Evolutionary conservation across 1,139 yeast species (phyloP), one percentile per base, ranked within the genome.

Genomic region (Blastobotrys buckinghamii): DNA sequence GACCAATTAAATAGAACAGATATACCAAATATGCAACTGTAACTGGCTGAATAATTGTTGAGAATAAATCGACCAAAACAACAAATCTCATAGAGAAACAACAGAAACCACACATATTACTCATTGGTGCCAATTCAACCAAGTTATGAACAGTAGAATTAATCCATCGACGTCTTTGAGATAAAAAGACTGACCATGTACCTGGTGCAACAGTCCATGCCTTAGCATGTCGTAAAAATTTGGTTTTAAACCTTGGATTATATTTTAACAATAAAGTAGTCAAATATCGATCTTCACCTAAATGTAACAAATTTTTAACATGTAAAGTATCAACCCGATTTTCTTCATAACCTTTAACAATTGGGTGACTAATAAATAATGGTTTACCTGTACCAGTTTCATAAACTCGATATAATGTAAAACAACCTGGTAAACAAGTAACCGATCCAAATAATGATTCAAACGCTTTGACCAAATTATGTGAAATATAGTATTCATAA

Each of bases 161-260:
- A 53, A 71, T 71, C 75, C 75, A 71, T 50, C 75, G 65, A 33
- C 75, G 68, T 39, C 75, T 66, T 56, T 71, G 75, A 7, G 75
- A 71, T 48, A 71, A 52, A 50, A 71, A 64, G 16, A 70, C 73
- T 1, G 62, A 52, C 72, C 73, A 70, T n/a, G 62, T 61, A 41
- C 70, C 74, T 19, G 74, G 74, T 1, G 73, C 74, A n/a, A 70
- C 62, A 3, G 74, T 70, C 57, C 60, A 65, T 4, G 74, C 73
- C 32, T 60, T 60, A 0, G 74, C 74, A 45, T 67, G 69, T 8
- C 73, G 59, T 41, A 68, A 55, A 53, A 61, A 70, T 56, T 68
- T 70, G 36, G 74, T 69, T 59, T 65, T 67, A 60, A 60, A 66
- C 46, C 61, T 58, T n/a, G 72, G 59, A 51, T 70, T 68, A 54